These are phyloP conservation scores for Podospora australis DNA, from an alignment of 495 filamentous ascomycete genomes.

Conservation along the genomic window DNA sequence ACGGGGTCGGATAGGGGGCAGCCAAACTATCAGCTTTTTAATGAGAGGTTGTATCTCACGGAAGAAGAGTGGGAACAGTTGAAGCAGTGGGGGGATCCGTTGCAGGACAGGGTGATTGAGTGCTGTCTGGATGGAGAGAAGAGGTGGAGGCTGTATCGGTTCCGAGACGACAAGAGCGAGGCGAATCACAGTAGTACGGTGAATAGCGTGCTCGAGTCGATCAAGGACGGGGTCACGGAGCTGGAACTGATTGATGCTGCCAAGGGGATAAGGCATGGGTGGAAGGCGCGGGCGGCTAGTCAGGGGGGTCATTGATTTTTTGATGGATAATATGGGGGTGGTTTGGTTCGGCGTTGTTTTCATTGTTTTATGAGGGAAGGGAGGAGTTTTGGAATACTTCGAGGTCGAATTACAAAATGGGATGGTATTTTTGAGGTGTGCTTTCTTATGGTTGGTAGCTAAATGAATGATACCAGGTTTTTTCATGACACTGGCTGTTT, in stretches of 20 bases:
- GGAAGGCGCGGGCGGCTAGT: constrained; percentile 46
- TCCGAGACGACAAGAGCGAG: constrained; percentile 85
- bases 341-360: too few relatives aligned
- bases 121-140: constrained; percentile 67
- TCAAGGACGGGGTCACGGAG: constrained; percentile 63
- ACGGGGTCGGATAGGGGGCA: constrained; percentile 45
- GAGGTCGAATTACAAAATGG: too few relatives aligned
- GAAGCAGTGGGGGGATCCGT: constrained; percentile 58
- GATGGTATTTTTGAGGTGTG: too few relatives aligned
- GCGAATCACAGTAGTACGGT: constrained; percentile 83
- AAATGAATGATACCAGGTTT: too few relatives aligned
- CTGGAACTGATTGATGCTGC: constrained; percentile 49
- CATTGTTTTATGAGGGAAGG: too few relatives aligned
- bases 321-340: too few relatives aligned
- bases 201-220: constrained; percentile 73
- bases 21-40: constrained; percentile 52
- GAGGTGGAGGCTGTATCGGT: constrained; percentile 77
- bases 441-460: too few relatives aligned
- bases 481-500: too few relatives aligned
- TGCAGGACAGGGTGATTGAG: constrained; percentile 83
- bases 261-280: constrained; percentile 62
- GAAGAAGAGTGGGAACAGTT: constrained; percentile 75
- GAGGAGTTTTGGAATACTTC: too few relatives aligned
- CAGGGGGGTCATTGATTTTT: background rate
- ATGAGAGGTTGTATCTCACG: constrained; percentile 58